These are phyloP conservation scores for Suhomyces terraborum DNA, from an alignment of 1,139 yeast species.

Conservation along the genomic window DNA sequence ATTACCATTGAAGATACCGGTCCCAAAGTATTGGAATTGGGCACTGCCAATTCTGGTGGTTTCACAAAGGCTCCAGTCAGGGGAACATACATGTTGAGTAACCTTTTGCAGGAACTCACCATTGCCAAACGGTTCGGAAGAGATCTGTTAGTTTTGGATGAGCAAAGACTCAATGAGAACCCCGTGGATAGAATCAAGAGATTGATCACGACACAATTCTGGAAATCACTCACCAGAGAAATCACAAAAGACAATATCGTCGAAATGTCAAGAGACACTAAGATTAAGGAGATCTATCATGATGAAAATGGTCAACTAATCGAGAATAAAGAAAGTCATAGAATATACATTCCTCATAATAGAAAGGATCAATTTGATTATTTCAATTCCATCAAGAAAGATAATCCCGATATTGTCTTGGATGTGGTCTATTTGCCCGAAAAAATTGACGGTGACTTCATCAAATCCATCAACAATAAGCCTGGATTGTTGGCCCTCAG, in stretches of 20 bases:
- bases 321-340: conserved; percentile 50
- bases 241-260: conserved; percentile 62
- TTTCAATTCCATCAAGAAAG: conserved; percentile 55
- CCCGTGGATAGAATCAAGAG: conserved; percentile 81
- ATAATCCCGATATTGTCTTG: conserved; percentile 59
- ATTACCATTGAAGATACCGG: conserved; percentile 92
- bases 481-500: conserved; percentile 91
- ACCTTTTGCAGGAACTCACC: conserved; percentile 84
- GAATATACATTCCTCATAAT: conserved; percentile 76
- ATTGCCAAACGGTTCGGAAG: conserved; percentile 83
- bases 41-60: conserved; percentile 85
- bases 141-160: conserved; percentile 76
- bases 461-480: conserved; percentile 71
- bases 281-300: conserved; percentile 60
- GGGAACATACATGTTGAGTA: conserved; percentile 91
- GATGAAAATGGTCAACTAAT: conserved; percentile 37
- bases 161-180: conserved; percentile 80
- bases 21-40: conserved; percentile 82
- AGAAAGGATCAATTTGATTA: conserved; percentile 75
- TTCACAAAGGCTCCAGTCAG: conserved; percentile 70
- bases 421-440: conserved; percentile 75
- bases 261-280: conserved; percentile 80
- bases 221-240: conserved; percentile 77
- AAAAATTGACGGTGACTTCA: conserved; percentile 66
- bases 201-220: conserved; percentile 74